phyloP scores from a whole-genome alignment of 768 basidiomycete species.

The Tylopilus vinaceipallidus region DNA sequence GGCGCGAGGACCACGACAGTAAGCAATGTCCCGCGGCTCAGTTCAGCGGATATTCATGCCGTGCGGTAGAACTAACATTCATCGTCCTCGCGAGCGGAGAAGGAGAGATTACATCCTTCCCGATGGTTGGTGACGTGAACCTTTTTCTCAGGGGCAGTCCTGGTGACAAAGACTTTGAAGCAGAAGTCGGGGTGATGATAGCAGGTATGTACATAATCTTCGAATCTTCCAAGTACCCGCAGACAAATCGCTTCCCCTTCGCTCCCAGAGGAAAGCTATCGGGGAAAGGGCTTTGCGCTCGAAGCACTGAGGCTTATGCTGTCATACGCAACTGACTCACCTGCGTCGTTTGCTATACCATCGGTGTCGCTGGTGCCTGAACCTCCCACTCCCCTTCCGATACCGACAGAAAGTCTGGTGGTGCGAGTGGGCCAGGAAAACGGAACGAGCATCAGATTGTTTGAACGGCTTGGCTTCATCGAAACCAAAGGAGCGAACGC shows the following conservation, averaged over 20 bases:
- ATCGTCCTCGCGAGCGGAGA: slow-evolving; percentile 63
- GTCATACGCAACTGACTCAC: slow-evolving; percentile 58
- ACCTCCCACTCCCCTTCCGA: slow-evolving; percentile 40
- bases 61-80: slow-evolving; percentile 72
- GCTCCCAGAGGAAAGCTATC: slow-evolving; percentile 55
- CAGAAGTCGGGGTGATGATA: slow-evolving; percentile 91
- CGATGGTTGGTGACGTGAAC: slow-evolving; percentile 93
- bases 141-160: slow-evolving; percentile 69
- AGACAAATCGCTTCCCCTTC: background rate
- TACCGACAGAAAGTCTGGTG: slow-evolving; percentile 51
- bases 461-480: slow-evolving; percentile 73
- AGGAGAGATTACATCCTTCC: slow-evolving; percentile 35
- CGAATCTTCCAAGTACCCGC: background rate
- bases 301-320: slow-evolving; percentile 67
- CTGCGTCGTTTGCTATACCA: slow-evolving; percentile 17
- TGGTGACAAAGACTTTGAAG: slow-evolving; percentile 52
- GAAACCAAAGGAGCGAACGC: slow-evolving; percentile 66
- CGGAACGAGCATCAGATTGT: slow-evolving; percentile 64
- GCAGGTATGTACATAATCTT: slow-evolving; percentile 55
- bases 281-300: slow-evolving; percentile 64
- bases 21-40: background rate
- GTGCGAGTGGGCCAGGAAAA: slow-evolving; percentile 74
- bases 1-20: slow-evolving; percentile 87
- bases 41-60: background rate
- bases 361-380: slow-evolving; percentile 18